Evolutionary conservation across 148 eudicot species (phyloP).

Genomic region (Cornus kousa): DNA sequence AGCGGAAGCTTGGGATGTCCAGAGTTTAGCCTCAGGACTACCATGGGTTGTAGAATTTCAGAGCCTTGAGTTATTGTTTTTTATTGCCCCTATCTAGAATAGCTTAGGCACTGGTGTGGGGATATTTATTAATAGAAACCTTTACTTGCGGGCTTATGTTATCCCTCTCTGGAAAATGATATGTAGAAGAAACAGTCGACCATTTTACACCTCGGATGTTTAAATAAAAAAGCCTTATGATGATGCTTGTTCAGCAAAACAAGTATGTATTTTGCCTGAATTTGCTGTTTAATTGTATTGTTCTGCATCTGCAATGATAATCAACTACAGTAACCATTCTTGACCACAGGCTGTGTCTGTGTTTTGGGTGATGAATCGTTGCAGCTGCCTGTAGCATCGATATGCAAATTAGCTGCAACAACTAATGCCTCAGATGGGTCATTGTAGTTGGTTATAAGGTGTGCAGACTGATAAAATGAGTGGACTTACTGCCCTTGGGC

Average conservation of each 20-base stretch:
- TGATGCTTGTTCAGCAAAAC: neutral
- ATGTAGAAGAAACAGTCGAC: neutral
- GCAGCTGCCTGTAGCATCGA: no score
- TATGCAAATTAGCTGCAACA: no score
- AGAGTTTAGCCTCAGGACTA: constrained; percentile 42
- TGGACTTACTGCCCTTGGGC: no score
- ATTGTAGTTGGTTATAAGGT: no score
- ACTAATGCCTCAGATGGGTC: no score
- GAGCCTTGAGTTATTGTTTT: neutral
- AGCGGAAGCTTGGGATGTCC: constrained; percentile 58
- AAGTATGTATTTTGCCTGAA: no score
- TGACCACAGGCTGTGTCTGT: neutral
- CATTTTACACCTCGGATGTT: neutral
- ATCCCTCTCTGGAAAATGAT: neutral
- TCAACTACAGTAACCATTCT: neutral
- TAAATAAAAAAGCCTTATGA: neutral
- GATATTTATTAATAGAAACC: neutral
- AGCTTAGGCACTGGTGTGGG: neutral
- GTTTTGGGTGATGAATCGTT: no score
- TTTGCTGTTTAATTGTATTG: neutral
- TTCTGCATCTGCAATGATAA: neutral
- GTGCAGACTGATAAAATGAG: no score
- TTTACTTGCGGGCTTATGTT: neutral
- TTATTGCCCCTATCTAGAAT: neutral
- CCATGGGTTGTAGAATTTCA: neutral